Base-by-base conservation (phyloP, 495 filamentous ascomycete genomes). In the Xylaria venustula region DNA sequence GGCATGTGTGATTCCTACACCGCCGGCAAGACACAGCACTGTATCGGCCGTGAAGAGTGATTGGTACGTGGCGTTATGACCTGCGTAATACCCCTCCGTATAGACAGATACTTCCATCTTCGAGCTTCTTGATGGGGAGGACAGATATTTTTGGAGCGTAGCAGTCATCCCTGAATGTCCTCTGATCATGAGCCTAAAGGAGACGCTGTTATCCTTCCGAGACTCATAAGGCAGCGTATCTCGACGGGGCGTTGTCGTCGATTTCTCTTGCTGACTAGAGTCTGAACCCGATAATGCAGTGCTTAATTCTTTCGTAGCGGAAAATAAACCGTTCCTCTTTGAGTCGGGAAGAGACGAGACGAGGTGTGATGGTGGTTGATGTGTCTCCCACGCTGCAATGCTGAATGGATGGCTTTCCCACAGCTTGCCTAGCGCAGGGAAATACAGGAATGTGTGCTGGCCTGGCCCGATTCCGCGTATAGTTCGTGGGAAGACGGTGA, bases 361-460 rank as follows among this genome's bases (percentile, higher is more conserved):
- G 37, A 40, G 14, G 14, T 8, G 6, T 15, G 37, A 11, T 15
- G 37, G 37, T 12, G 7, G 7, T 4, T n/a, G n/a, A 9, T 19
- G 28, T 9, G 42, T 58, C 12, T 47, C 23, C 54, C 54, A 58
- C 22, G 54, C 42, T 2, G 54, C 54, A n/a, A 58, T 58, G 44
- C 54, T 58, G n/a, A 58, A 58, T 7, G 54, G 54, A 22, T 58
- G 54, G 20, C 54, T 58, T 26, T 58, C 54, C 54, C 54, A 58
- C 25, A 58, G 48, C 32, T 37, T 58, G 20, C 54, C 54, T 5
- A 58, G 54, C 15, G 37, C 44, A 7, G 54, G 54, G 54, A 58
- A 48, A 22, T 58, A 58, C 1, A 58, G 44, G 28, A 58, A 58
- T 2, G 54, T 58, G 44, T 58, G 54, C 34, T 58, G 54, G 1